Conservation (phyloP, 106 monocot species). For the Narthecium ossifragum region DNA sequence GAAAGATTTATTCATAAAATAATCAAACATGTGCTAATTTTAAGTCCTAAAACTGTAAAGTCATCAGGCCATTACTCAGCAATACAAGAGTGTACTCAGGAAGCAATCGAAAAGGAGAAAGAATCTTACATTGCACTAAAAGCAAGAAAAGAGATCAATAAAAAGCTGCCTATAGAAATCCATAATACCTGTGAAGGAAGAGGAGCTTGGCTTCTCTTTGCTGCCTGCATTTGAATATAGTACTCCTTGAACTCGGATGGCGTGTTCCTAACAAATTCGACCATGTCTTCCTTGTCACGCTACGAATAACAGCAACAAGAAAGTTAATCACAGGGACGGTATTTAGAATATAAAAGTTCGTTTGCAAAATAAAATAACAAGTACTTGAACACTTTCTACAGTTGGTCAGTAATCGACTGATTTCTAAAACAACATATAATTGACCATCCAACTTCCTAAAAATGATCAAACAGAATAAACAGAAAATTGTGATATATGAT, state of each 20-base stretch:
- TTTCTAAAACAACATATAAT: too few relatives aligned
- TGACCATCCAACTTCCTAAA: too few relatives aligned
- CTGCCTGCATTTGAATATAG: slow-evolving; percentile 97
- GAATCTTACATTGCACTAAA: too few relatives aligned
- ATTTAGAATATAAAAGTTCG: background rate
- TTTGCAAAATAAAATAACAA: background rate
- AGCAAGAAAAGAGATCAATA: too few relatives aligned
- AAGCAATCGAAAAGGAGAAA: too few relatives aligned
- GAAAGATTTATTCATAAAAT: too few relatives aligned
- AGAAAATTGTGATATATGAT: background rate
- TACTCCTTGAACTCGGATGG: slow-evolving; percentile 91
- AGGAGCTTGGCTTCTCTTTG: slow-evolving; percentile 97
- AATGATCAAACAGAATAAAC: background rate
- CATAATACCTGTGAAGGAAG: slow-evolving; percentile 70
- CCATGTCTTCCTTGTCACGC: slow-evolving; percentile 95
- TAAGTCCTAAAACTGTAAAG: too few relatives aligned
- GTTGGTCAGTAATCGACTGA: too few relatives aligned
- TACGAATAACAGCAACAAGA: slow-evolving; percentile 12
- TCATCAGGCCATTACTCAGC: too few relatives aligned
- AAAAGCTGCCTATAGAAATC: background rate
- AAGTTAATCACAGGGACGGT: background rate
- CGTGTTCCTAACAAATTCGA: slow-evolving; percentile 74
- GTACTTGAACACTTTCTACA: background rate
- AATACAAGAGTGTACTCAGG: too few relatives aligned
- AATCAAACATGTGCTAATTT: too few relatives aligned